Percentiles rank a stretch among this genome's conserved stretches.
Conservation (phyloP, 257 asterid species). For the Leonotis leonurus region DNA sequence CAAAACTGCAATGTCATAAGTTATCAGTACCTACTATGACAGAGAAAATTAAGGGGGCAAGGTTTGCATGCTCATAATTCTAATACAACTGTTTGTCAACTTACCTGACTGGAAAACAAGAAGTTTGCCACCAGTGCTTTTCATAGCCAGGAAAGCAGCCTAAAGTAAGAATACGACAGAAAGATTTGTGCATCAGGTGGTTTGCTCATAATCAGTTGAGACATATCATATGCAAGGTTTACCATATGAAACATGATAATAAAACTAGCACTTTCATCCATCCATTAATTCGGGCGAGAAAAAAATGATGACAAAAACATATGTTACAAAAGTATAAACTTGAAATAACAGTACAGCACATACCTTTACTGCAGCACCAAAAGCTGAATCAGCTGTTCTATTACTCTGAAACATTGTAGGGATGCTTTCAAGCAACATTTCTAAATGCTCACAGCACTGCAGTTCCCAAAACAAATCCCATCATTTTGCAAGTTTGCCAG, state of each 20-base stretch:
- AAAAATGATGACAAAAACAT: conserved; percentile 1
- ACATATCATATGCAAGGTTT: conserved; percentile 3
- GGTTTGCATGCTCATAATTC: background rate
- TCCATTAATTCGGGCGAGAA: conserved; percentile 5
- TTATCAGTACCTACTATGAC: conserved; percentile 10
- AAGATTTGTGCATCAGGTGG: background rate
- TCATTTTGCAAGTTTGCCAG: background rate
- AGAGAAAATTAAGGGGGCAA: background rate
- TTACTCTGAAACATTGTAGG: conserved; percentile 84
- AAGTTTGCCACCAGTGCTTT: conserved; percentile 93
- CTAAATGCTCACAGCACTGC: conserved; percentile 88
- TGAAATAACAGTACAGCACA: background rate
- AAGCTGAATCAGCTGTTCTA: conserved; percentile 81
- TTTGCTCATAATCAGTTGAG: conserved; percentile 4
- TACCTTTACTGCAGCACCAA: conserved; percentile 95
- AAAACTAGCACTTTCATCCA: background rate
- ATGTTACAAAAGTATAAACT: background rate
- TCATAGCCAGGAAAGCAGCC: conserved; percentile 98
- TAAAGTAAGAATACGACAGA: conserved; percentile 23
- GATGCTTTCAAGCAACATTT: conserved; percentile 74
- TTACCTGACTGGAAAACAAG: conserved; percentile 94
- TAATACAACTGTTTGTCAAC: conserved; percentile 8
- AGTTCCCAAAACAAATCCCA: conserved; percentile 13
- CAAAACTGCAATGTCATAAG: conserved; percentile 47
- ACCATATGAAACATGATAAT: conserved; percentile 4